phyloP scores from a whole-genome alignment of 2,329 filamentous ascomycete genomes.

The Aphanocladium album region DNA sequence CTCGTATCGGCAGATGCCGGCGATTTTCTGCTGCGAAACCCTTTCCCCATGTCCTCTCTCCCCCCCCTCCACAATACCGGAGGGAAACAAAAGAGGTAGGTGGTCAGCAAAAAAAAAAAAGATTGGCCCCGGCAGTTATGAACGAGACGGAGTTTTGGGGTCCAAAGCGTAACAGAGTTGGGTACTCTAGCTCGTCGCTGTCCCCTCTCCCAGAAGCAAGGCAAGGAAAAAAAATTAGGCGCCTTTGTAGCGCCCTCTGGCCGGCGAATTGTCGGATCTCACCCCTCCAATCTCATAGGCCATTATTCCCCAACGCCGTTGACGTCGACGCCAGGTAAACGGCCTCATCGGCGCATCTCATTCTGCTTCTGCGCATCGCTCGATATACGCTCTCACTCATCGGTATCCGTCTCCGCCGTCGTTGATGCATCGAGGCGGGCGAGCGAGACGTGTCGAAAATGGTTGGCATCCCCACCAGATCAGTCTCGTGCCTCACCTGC shows the following conservation, averaged over 20 bases:
- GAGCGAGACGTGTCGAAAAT: slow-evolving; percentile 5
- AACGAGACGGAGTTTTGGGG: slow-evolving; percentile 5
- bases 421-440: slow-evolving; percentile 5
- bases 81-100: background rate
- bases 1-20: background rate
- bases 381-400: background rate
- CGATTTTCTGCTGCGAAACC: background rate
- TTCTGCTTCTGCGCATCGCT: background rate
- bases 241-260: background rate
- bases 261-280: slow-evolving; percentile 1
- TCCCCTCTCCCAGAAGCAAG: background rate
- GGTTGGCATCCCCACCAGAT: slow-evolving; percentile 14
- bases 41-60: background rate
- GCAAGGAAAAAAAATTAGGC: background rate
- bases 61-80: background rate
- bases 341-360: background rate
- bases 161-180: background rate
- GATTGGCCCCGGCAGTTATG: slow-evolving; percentile 1
- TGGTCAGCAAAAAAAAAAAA: slow-evolving; percentile 6
- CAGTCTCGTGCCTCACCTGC: slow-evolving; percentile 13
- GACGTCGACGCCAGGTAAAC: background rate
- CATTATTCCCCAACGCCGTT: background rate
- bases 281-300: slow-evolving; percentile 3
- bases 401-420: background rate
- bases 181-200: background rate